A percentile compares a stretch with the other conserved stretches of the same genome.
Evolutionary conservation across 441 rosid species (phyloP).

Genomic region (Rhodomyrtus psidioides): DNA sequence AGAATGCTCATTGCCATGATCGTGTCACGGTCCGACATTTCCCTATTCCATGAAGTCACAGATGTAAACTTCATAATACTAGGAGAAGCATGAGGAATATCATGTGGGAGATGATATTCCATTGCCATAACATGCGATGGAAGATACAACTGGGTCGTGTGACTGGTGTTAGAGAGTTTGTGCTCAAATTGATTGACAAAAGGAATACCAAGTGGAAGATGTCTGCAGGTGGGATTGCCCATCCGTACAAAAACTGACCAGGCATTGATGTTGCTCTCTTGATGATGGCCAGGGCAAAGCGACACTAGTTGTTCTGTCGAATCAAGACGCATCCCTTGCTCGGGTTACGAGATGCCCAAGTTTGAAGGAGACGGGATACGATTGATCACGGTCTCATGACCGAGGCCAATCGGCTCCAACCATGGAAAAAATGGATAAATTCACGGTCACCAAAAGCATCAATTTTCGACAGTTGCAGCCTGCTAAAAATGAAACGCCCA

Average conservation of each 20-base stretch:
- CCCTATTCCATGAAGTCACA: neutral
- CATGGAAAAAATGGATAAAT: neutral
- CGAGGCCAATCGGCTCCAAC: neutral
- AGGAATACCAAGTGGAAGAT: neutral
- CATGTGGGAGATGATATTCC: neutral
- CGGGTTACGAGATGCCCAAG: neutral
- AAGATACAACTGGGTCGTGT: neutral
- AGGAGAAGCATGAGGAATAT: neutral
- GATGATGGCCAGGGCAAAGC: neutral
- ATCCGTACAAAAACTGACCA: neutral
- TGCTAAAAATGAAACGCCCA: neutral
- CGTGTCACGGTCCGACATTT: neutral
- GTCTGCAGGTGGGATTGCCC: neutral
- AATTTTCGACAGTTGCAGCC: neutral
- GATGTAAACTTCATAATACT: neutral
- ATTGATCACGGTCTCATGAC: neutral
- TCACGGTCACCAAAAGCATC: neutral
- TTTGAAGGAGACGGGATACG: neutral
- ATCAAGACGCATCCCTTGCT: neutral
- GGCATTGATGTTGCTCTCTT: neutral
- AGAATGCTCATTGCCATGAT: neutral
- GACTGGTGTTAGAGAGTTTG: neutral
- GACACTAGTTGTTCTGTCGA: neutral
- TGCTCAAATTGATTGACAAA: neutral
- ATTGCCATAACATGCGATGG: neutral